Percentiles rank a stretch among this genome's conserved stretches.
Evolutionary conservation across 2,329 filamentous ascomycete genomes (phyloP).

Genomic region (Paradendryphiella salina): DNA sequence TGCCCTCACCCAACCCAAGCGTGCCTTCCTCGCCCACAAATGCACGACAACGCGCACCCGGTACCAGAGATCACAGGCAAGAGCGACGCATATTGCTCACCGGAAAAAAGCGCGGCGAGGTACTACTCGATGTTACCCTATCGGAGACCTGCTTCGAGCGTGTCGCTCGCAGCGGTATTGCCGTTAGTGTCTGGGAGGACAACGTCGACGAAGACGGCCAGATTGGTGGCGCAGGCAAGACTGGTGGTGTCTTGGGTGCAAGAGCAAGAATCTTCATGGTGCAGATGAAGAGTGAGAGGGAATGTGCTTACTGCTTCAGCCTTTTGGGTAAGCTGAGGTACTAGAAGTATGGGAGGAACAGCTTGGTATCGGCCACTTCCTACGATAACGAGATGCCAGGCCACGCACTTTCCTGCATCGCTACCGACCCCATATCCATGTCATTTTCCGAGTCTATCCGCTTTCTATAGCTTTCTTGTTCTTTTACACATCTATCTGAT

Average conservation of each 20-base stretch:
- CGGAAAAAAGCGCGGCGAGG: slow-evolving; percentile 67
- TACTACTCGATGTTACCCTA: slow-evolving; percentile 80
- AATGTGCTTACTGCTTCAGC: slow-evolving; percentile 55
- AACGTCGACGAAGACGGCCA: slow-evolving; percentile 54
- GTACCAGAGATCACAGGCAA: slow-evolving; percentile 51
- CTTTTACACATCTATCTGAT: too few species aligned
- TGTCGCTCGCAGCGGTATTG: slow-evolving; percentile 82
- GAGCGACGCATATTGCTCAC: slow-evolving; percentile 86
- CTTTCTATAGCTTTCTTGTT: too few species aligned
- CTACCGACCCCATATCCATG: too few species aligned
- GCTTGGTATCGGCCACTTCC: not conserved
- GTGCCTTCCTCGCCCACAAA: slow-evolving; percentile 35
- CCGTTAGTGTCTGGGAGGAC: slow-evolving; percentile 82
- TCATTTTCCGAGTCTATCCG: too few species aligned
- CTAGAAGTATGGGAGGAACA: slow-evolving; percentile 23
- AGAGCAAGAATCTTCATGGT: slow-evolving; percentile 67
- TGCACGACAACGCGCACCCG: slow-evolving; percentile 42
- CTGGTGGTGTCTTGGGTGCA: slow-evolving; percentile 60
- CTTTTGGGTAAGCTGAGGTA: slow-evolving; percentile 56
- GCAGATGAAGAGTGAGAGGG: slow-evolving; percentile 55
- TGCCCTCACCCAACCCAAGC: slow-evolving; percentile 63
- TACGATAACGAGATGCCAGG: too few species aligned
- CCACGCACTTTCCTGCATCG: too few species aligned
- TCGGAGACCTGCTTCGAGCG: slow-evolving; percentile 83
- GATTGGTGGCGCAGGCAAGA: slow-evolving; percentile 62